These are phyloP conservation scores for Didymella exigua DNA, from an alignment of 2,329 filamentous ascomycete genomes.

Conservation along the genomic window DNA sequence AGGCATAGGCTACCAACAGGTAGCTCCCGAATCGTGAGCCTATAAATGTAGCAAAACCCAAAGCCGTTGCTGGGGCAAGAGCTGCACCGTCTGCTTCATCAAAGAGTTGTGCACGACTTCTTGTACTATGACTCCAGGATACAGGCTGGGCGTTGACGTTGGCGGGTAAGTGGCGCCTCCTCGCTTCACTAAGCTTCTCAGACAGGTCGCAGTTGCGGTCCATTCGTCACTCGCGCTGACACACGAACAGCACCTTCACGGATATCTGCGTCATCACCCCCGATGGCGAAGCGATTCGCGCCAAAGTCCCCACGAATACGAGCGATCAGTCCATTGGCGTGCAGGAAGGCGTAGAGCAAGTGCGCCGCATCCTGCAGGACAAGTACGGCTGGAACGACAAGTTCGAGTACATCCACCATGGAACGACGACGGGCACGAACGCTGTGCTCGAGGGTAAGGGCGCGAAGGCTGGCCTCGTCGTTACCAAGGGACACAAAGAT, in stretches of 20 bases:
- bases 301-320: conserved; percentile 55
- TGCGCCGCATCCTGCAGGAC: conserved; percentile 47
- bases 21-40: conserved; percentile 1
- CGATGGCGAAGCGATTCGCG: conserved; percentile 51
- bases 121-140: conserved; percentile 32
- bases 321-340: conserved; percentile 57
- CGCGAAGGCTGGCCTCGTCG: conserved; percentile 54
- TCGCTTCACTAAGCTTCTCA: not conserved
- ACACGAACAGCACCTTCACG: conserved; percentile 52
- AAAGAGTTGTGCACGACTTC: not conserved
- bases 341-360: conserved; percentile 53
- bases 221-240: conserved; percentile 13
- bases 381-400: conserved; percentile 52
- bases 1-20: not conserved
- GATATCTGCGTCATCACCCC: conserved; percentile 57
- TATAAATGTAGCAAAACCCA: conserved; percentile 15
- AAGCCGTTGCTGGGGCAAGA: not conserved
- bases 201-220: not conserved
- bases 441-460: conserved; percentile 59
- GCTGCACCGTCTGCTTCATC: not conserved
- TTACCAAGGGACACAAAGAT: conserved; percentile 58
- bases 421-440: conserved; percentile 58
- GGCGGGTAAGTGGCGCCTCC: conserved; percentile 36
- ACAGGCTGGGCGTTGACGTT: conserved; percentile 44
- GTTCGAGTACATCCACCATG: conserved; percentile 58